A percentile compares a stretch with the other conserved stretches of the same genome.
Evolutionary conservation across 352 stramenopile species (phyloP).

Genomic region (Pythium utonaiense): DNA sequence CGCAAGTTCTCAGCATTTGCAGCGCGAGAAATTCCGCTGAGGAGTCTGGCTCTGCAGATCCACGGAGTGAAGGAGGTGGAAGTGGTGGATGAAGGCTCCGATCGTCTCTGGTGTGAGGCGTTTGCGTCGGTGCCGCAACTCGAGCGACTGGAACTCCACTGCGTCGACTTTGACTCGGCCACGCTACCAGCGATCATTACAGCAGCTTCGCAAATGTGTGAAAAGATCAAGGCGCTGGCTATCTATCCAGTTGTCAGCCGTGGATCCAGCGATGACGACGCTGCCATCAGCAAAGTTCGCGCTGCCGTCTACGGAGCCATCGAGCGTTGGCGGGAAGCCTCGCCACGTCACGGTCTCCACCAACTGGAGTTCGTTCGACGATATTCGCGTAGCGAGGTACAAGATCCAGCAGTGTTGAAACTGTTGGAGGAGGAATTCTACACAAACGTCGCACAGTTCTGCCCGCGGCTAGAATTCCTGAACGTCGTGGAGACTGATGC

Average conservation of each 20-base stretch:
- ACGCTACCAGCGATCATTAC: constrained; percentile 8
- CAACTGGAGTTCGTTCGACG: constrained; percentile 15
- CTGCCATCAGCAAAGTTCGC: background rate
- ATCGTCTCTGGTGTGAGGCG: background rate
- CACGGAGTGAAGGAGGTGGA: background rate
- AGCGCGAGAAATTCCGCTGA: background rate
- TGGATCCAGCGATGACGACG: background rate
- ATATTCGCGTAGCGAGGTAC: background rate
- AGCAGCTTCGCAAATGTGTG: constrained; percentile 4
- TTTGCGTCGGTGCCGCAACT: constrained; percentile 8
- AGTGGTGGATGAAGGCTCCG: background rate
- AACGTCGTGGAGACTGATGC: too few relatives aligned
- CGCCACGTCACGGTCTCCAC: background rate
- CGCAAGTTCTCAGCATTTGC: background rate
- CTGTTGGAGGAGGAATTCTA: constrained; percentile 11
- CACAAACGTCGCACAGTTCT: constrained; percentile 8
- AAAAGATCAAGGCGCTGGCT: constrained; percentile 2
- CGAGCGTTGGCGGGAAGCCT: background rate
- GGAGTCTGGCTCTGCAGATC: background rate
- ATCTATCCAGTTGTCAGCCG: background rate
- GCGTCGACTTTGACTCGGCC: constrained; percentile 2
- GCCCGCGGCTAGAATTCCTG: constrained; percentile 6
- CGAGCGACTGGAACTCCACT: constrained; percentile 17
- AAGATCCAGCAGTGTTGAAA: background rate
- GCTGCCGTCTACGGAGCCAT: constrained; percentile 3